Evolutionary conservation across 495 filamentous ascomycete genomes (phyloP).

Genomic region (Aspergillus biplanus): DNA sequence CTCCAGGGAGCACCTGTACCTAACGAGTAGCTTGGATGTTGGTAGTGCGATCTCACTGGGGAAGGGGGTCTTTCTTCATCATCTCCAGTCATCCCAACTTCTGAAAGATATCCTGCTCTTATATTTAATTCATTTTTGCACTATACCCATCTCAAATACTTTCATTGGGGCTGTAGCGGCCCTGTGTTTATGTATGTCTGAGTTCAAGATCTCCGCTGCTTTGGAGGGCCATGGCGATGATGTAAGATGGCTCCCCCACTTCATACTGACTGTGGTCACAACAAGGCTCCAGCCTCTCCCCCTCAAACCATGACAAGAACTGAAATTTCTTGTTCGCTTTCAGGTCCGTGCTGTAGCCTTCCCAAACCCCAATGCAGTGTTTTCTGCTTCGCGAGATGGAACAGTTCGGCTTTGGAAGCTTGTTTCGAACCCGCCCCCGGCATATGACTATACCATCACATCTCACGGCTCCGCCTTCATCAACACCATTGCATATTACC

Average conservation of each 20-base stretch:
- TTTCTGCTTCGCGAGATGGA: conserved; percentile 88
- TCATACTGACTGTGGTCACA: conserved; percentile 18
- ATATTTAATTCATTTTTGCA: background rate
- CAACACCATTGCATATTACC: conserved; percentile 79
- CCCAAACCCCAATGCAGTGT: conserved; percentile 68
- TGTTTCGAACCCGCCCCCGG: conserved; percentile 63
- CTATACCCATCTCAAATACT: background rate
- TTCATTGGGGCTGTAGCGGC: background rate
- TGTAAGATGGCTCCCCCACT: conserved; percentile 56
- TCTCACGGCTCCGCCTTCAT: conserved; percentile 80
- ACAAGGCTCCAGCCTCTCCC: conserved; percentile 15
- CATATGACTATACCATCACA: conserved; percentile 74
- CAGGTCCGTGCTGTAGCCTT: conserved; percentile 91
- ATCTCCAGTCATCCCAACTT: background rate
- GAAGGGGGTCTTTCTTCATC: conserved; percentile 3
- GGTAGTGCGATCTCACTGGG: conserved; percentile 9
- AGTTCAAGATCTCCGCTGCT: conserved; percentile 83
- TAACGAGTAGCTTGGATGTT: conserved; percentile 13
- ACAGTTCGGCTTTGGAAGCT: conserved; percentile 88
- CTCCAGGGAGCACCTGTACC: conserved; percentile 10
- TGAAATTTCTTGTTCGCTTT: conserved; percentile 13
- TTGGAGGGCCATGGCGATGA: conserved; percentile 81
- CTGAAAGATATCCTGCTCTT: background rate
- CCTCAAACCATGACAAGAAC: conserved; percentile 19
- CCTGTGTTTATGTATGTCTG: conserved; percentile 52